These are phyloP conservation scores for Cubamyces sp. DNA, from an alignment of 768 basidiomycete genomes.

Conservation along the genomic window DNA sequence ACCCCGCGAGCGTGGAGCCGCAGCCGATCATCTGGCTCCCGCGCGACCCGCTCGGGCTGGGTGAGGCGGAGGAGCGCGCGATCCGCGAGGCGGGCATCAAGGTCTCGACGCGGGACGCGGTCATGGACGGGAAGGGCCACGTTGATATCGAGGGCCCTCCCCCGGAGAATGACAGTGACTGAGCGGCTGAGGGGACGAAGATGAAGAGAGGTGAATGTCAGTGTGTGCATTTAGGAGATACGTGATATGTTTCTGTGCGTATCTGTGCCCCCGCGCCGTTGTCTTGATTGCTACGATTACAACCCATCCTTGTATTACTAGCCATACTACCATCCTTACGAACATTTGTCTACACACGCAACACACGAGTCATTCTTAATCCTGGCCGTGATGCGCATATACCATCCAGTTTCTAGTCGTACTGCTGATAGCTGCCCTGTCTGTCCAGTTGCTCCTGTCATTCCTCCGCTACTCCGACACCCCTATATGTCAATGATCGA, in stretches of 20 bases:
- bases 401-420: not conserved
- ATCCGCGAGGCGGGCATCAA: constrained; percentile 57
- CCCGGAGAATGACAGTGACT: constrained; percentile 35
- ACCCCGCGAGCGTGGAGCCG: constrained; percentile 76
- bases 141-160: constrained; percentile 55
- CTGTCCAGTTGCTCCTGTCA: no score
- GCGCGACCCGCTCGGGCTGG: constrained; percentile 66
- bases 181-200: not conserved
- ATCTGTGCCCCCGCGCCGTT: not conserved
- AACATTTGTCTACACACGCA: not conserved
- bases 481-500: not conserved
- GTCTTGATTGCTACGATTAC: constrained; percentile 1
- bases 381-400: not conserved
- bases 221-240: not conserved
- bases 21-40: constrained; percentile 89
- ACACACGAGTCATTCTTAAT: not conserved
- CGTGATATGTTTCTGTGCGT: not conserved
- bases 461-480: no score
- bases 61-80: constrained; percentile 62
- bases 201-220: not conserved
- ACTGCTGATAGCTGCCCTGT: not conserved
- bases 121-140: constrained; percentile 64
- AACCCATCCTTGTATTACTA: not conserved
- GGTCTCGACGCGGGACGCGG: constrained; percentile 51
- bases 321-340: not conserved